Percentiles rank a stretch among this genome's conserved stretches.
These are phyloP conservation scores for Pythium dissotocum DNA, from an alignment of 352 stramenopile species.

Conservation along the genomic window DNA sequence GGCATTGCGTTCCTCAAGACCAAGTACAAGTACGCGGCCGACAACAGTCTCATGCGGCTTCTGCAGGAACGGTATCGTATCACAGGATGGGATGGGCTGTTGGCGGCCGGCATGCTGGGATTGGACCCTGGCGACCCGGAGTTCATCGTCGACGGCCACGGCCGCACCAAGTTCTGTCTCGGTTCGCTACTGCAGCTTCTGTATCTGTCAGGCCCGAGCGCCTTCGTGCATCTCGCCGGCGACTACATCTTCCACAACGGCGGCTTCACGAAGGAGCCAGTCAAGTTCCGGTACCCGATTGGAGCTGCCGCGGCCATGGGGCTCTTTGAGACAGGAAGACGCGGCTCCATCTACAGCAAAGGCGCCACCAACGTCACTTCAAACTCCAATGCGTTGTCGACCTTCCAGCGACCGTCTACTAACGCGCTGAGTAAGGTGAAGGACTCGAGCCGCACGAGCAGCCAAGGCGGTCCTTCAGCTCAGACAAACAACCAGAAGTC, in stretches of 20 bases:
- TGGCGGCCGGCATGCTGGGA: slow-evolving; percentile 37
- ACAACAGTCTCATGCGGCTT: slow-evolving; percentile 48
- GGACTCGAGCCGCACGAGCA: background rate
- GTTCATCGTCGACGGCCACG: slow-evolving; percentile 26
- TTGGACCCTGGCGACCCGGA: slow-evolving; percentile 43
- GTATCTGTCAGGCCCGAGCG: slow-evolving; percentile 53
- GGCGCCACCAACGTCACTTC: background rate
- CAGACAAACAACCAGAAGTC: slow-evolving; percentile 16
- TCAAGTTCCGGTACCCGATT: slow-evolving; percentile 37
- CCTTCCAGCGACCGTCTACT: background rate
- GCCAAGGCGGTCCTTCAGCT: background rate
- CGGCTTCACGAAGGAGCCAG: slow-evolving; percentile 34
- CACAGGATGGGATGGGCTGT: slow-evolving; percentile 49
- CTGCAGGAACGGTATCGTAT: slow-evolving; percentile 53
- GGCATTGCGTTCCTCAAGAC: slow-evolving; percentile 37
- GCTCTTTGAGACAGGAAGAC: slow-evolving; percentile 16
- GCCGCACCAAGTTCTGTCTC: slow-evolving; percentile 38
- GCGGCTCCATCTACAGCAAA: slow-evolving; percentile 11
- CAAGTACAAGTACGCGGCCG: slow-evolving; percentile 38
- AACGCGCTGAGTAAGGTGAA: background rate
- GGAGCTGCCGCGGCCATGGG: slow-evolving; percentile 39
- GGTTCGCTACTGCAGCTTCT: slow-evolving; percentile 50
- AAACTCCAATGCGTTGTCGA: background rate
- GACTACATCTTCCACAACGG: slow-evolving; percentile 53
- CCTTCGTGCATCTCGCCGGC: slow-evolving; percentile 38